Base-by-base conservation (phyloP, 441 rosid genomes). In the Daphne laureola region DNA sequence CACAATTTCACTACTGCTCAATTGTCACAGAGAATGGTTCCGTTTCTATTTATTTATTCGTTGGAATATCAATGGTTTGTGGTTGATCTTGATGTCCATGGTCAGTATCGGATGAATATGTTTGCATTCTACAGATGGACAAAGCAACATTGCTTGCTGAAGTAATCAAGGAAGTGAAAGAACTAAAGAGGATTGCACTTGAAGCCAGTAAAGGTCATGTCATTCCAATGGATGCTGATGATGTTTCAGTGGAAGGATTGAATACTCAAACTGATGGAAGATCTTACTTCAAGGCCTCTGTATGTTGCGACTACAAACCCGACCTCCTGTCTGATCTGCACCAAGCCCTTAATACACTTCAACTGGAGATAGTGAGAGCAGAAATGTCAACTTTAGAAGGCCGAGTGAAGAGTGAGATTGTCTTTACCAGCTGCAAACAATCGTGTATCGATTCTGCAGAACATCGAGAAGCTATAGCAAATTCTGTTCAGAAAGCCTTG, bases 61-160 rank as follows among this genome's bases (percentile, higher is more conserved):
- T 21, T 21, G 25, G 3, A 21, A 21, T 21, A 21, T 21, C 3
- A 21, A 21, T 21, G 25, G 25, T 21, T 2, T 21, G 25, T 2
- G 25, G 25, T 21, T 21, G 1, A 21, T 21, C 25, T 21, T 21
- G 25, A 21, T 21, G 3, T 21, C 25, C 25, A 21, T 0, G 25
- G 25, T 21, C 25, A 21, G 2, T 21, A 21, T 21, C 25, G 2
- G 25, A 21, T 21, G 25, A 21, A 21, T 21, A 21, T 21, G 25
- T 21, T 21, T 21, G 25, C 25, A 21, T 21, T 15, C 43, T 14
- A 17, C 27, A 84, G 92, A 79, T 82, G 88, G 92, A 84, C 71
- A 84, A 84, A 55, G 88, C 92, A 43, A 64, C 86, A 50, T 68
- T 84, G 73, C 92, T 84, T 31, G 86, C 81, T 47, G 79, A 73